Evolutionary conservation across 441 rosid genomes (phyloP).

Genomic region (Caryocar brasiliense): DNA sequence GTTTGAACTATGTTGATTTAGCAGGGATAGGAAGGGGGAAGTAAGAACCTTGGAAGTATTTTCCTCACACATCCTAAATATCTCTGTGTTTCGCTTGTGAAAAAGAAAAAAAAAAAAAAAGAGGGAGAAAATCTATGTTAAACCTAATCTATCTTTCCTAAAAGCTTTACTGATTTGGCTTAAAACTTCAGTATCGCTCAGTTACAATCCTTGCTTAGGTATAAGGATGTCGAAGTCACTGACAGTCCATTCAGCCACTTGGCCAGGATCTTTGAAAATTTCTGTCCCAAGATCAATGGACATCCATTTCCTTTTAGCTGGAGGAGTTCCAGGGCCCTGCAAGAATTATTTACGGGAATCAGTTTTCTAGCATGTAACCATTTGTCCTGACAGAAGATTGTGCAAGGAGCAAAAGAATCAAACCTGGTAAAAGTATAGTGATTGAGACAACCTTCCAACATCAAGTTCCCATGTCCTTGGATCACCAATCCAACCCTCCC

Average conservation of each 20-base stretch:
- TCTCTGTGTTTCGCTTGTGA: no score
- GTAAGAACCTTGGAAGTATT: no score
- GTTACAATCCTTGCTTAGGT: constrained; percentile 13
- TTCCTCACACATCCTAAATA: no score
- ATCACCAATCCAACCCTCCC: constrained; percentile 81
- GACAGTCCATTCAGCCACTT: constrained; percentile 66
- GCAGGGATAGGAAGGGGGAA: no score
- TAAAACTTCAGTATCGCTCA: not conserved
- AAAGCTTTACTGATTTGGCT: not conserved
- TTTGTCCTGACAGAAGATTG: no score
- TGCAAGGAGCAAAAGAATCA: not conserved
- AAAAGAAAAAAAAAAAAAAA: no score
- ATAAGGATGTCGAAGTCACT: constrained; percentile 55
- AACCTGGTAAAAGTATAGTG: constrained; percentile 73
- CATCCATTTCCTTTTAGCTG: constrained; percentile 59
- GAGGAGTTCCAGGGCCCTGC: constrained; percentile 64
- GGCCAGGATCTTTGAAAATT: constrained; percentile 53
- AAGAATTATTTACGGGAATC: not conserved
- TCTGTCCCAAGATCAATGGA: constrained; percentile 77
- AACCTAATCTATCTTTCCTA: not conserved
- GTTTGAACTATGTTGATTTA: no score
- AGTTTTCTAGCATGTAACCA: not conserved
- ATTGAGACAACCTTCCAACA: constrained; percentile 59
- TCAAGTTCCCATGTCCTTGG: constrained; percentile 72
- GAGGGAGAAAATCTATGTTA: no score